phyloP scores from a whole-genome alignment of 2,329 filamentous ascomycete species.

The Trichoderma brevicompactum region DNA sequence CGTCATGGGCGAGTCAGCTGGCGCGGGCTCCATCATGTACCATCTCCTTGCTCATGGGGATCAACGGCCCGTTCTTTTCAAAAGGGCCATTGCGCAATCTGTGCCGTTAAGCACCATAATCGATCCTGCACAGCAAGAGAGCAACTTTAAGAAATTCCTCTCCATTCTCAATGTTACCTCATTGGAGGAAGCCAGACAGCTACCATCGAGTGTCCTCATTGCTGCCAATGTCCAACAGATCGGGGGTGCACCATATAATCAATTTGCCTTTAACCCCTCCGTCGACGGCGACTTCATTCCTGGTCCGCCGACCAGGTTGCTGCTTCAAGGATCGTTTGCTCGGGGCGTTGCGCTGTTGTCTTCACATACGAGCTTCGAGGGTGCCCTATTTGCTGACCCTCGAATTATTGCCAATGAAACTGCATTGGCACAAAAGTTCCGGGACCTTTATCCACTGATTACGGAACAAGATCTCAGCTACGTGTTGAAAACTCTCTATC shows the following conservation, averaged over 20 bases:
- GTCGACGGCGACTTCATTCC: neutral
- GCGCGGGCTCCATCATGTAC: conserved; percentile 8
- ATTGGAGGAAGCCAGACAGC: neutral
- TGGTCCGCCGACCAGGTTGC: neutral
- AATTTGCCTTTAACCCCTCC: neutral
- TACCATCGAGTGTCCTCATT: neutral
- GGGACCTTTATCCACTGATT: too few relatives aligned
- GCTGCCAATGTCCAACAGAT: neutral
- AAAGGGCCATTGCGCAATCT: neutral
- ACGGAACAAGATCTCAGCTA: neutral
- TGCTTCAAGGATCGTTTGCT: neutral
- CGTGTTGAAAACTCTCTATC: neutral
- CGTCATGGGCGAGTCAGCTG: neutral
- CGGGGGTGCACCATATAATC: neutral
- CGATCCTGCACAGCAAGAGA: neutral
- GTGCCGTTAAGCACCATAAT: neutral
- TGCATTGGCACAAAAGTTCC: neutral
- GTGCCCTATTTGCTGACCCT: neutral
- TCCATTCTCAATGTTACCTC: neutral
- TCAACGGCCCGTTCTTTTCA: neutral
- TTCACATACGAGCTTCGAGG: neutral
- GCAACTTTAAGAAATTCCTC: neutral
- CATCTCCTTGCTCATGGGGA: neutral
- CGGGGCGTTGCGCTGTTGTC: neutral
- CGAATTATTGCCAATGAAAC: neutral